Evolutionary conservation across 345 rosid species (phyloP).

Genomic region (Dipteronia dyeriana): DNA sequence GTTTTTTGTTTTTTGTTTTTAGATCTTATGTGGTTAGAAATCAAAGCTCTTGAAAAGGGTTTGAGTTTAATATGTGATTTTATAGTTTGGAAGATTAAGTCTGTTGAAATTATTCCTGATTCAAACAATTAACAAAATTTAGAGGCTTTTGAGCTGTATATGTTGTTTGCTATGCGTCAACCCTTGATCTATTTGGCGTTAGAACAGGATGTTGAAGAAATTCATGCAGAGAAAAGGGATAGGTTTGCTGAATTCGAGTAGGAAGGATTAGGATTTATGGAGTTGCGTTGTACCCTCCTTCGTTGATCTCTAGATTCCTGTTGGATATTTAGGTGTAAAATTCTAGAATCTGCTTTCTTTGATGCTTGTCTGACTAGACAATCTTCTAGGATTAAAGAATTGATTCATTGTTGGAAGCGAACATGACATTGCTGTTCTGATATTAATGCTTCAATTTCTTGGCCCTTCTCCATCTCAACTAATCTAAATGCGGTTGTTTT

Average conservation of each 20-base stretch:
- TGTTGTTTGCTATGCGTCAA: not conserved
- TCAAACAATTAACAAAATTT: not conserved
- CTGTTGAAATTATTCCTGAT: not conserved
- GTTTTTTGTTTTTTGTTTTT: constrained; percentile 5
- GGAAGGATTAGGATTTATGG: not conserved
- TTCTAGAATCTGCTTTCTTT: not conserved
- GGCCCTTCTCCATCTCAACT: not conserved
- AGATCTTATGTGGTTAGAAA: not conserved
- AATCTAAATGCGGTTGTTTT: not conserved
- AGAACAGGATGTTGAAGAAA: not conserved
- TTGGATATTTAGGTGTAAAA: not conserved
- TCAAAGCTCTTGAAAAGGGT: not conserved
- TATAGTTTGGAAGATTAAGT: not conserved
- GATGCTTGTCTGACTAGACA: not conserved
- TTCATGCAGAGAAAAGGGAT: not conserved
- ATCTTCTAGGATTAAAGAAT: not conserved
- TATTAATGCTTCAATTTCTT: not conserved
- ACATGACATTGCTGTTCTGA: not conserved
- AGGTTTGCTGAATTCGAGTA: not conserved
- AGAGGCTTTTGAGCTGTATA: not conserved
- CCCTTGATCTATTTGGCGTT: not conserved
- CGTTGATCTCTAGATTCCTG: not conserved
- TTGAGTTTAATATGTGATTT: not conserved
- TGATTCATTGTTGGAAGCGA: not conserved
- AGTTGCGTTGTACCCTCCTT: not conserved